Conservation (phyloP, 2,329 filamentous ascomycete genomes). For the Sclerotinia nivalis region DNA sequence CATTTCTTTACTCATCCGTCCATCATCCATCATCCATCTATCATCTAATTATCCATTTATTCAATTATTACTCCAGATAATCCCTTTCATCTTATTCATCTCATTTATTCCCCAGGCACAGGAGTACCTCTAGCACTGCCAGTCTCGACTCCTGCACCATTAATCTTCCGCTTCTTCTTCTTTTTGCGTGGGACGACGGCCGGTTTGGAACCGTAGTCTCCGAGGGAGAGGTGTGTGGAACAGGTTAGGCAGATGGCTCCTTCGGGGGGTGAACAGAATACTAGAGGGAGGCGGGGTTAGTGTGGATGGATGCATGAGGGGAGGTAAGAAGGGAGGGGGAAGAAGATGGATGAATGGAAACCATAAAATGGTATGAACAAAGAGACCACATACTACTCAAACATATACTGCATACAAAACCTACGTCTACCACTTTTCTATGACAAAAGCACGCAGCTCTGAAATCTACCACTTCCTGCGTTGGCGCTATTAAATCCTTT, state of each 20-base stretch:
- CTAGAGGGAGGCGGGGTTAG: conserved; percentile 36
- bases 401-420: conserved; percentile 95
- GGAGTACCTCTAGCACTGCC: conserved; percentile 63
- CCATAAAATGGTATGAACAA: background rate
- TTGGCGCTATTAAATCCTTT: conserved; percentile 71
- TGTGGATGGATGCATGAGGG: background rate
- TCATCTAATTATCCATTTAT: background rate
- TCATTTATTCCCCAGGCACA: conserved; percentile 43
- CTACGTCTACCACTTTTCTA: conserved; percentile 82
- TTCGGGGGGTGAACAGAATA: conserved; percentile 71
- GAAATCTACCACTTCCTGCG: conserved; percentile 88
- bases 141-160: conserved; percentile 55
- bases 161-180: conserved; percentile 72
- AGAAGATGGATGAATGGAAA: background rate
- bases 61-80: background rate
- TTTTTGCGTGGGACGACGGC: conserved; percentile 71
- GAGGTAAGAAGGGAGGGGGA: background rate
- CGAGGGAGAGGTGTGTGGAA: conserved; percentile 75
- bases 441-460: conserved; percentile 98
- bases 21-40: too few species aligned
- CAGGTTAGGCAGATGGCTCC: conserved; percentile 78
- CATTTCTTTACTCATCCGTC: too few species aligned
- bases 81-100: background rate
- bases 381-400: conserved; percentile 64
- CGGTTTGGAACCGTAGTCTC: conserved; percentile 72